Evolutionary conservation across 352 stramenopile genomes (phyloP), one percentile per base, ranked within the genome.

Genomic region (Peronospora farinosa): DNA sequence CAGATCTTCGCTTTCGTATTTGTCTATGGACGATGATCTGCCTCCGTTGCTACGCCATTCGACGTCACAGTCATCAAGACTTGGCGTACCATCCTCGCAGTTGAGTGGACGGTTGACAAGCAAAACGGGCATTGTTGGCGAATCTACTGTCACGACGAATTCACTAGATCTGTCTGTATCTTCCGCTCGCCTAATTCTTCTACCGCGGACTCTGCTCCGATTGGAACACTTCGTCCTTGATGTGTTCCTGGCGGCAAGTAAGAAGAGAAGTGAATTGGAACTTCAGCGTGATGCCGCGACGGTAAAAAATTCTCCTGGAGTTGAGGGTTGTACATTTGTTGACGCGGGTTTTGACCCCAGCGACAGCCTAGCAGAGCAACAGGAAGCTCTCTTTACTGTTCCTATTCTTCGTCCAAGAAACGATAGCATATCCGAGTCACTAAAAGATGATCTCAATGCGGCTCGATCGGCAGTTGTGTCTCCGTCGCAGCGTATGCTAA

Each of bases 161-260:
- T 62, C 50, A 13, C 39, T 78, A 3, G 56, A 74, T 5, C 19
- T 80, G 8, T 55, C 40, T 23, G 47, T 86, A 27, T 59, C 67
- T 17, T 86, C 74, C 27, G 65, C 61, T 7, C 68, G 72, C 21
- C 55, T 84, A 16, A 70, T 81, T 41, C 38, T 84, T 23, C 54
- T 86, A 10, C 72, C 74, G 5, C 60, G 70, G 7, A 77, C 74
- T 21, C 21, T 81, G 13, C 40, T 86, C 36, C 70, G 72, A 19
- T 43, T 84, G 36, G 74, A 86, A 42, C 69, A 85, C 32, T 85
- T 83, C 33, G 67, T 53, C 2, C 55, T 79, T 16, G 67, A 81
- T 38, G 54, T 77, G 8, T 69, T 69, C n/a, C 62, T 80, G 44
- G 65, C 73, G 11, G 66, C 57, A 44, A 73, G 43, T 17, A 72